Base-by-base conservation (phyloP, 768 basidiomycete species). In the Dictyophora rubrovolvata region DNA sequence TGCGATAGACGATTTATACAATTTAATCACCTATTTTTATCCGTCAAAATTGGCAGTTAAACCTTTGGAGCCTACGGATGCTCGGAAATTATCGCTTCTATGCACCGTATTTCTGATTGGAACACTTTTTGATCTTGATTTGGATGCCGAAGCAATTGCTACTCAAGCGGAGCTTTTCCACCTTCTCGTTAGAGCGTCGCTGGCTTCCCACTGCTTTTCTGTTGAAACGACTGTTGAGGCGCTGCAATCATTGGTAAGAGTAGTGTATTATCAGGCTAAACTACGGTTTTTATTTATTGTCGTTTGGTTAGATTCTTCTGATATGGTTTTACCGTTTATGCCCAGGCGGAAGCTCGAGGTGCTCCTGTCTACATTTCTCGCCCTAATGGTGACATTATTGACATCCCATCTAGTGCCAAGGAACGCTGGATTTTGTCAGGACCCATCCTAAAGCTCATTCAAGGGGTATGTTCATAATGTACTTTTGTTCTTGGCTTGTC, bases 311-410 rank as follows among this genome's bases (percentile, higher is more conserved):
- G 56, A 34, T 49, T 1, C 56, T 57, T 33, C 34, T 57, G 48
- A 57, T 57, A 6, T 57, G 56, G 56, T 57, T 48, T 21, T 57
- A 48, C 46, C 56, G 56, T 22, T 48, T 57, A 1, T 57, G 28
- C 17, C 56, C 56, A 11, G 56, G 56, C 33, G 34, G 56, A 57
- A 20, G 48, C 34, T 36, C 56, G 47, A 34, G 16, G 56, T 57
- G 18, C 22, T n/a, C 21, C 2, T 9, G 18, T 8, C 6, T 28
- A 3, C 28, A 28, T 28, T 3, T 28, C 28, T 28, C 28, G 28
- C 28, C 28, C 9, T 48, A 21, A 21, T n/a, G 9, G 2, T n/a
- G n/a, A 21, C n/a, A 48, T 21, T 47, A 18, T 12, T 18, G 18
- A 18, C 14, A 22, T 17, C 51, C 22, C 16, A n/a, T 53, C 16